Conservation (phyloP, 495 filamentous ascomycete species). For the Aspergillus bridgeri region DNA sequence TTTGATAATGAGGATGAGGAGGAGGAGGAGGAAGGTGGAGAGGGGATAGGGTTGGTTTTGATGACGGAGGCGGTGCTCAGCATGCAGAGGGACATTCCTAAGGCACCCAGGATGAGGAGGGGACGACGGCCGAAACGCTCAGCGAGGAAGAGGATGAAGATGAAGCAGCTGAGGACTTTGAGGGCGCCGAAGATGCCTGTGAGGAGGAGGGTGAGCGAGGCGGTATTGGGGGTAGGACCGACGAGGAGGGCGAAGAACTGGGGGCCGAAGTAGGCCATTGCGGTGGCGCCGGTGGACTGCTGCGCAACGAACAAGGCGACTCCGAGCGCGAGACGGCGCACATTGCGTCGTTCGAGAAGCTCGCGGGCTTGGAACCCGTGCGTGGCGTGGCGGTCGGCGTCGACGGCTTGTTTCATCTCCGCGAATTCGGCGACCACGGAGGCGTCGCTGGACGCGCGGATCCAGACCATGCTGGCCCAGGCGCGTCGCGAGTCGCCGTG, state of each 20-base stretch:
- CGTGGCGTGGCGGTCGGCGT: constrained; percentile 40
- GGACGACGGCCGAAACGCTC: constrained; percentile 54
- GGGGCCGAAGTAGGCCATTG: constrained; percentile 50
- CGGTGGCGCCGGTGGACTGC: constrained; percentile 53
- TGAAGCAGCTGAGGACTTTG: constrained; percentile 47
- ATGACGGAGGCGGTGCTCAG: constrained; percentile 52
- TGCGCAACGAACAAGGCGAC: constrained; percentile 43
- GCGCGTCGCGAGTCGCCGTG: constrained; percentile 40
- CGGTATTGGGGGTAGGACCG: constrained; percentile 33
- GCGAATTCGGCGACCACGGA: constrained; percentile 43
- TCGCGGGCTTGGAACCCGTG: constrained; percentile 42
- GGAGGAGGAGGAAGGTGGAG: background rate
- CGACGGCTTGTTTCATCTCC: constrained; percentile 42
- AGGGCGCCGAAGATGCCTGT: constrained; percentile 51
- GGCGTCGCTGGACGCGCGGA: constrained; percentile 37
- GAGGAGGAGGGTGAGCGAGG: constrained; percentile 30
- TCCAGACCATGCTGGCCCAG: constrained; percentile 47
- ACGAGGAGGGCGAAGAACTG: constrained; percentile 56
- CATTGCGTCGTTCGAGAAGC: constrained; percentile 39
- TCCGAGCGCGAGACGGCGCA: constrained; percentile 38
- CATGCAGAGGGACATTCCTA: constrained; percentile 51
- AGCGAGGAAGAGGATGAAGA: constrained; percentile 52
- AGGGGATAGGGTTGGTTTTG: constrained; percentile 36
- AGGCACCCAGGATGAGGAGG: constrained; percentile 49
- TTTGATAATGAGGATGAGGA: constrained; percentile 22